Evolutionary conservation across 2,329 filamentous ascomycete genomes (phyloP).

Genomic region (Fusarium sp.): DNA sequence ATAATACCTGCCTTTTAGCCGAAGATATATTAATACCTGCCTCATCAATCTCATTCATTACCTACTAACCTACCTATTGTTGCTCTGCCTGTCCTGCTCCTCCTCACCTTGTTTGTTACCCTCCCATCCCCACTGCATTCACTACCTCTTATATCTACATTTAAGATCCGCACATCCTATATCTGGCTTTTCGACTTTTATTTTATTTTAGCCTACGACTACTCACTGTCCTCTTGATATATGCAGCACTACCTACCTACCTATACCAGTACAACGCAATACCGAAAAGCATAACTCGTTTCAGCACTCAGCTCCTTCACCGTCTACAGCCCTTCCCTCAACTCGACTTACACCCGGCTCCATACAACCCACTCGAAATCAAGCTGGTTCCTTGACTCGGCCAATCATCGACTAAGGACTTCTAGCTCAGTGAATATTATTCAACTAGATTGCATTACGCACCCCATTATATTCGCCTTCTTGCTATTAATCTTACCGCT

Average conservation of each 20-base stretch:
- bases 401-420: constrained; percentile 31
- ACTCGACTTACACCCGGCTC: constrained; percentile 40
- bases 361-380: constrained; percentile 37
- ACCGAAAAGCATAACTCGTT: background rate
- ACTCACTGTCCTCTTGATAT: constrained; percentile 10
- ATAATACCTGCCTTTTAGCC: constrained; percentile 3
- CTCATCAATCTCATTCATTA: constrained; percentile 8
- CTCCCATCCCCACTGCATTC: background rate
- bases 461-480: constrained; percentile 25
- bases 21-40: constrained; percentile 29
- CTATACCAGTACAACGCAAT: background rate
- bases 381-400: constrained; percentile 6
- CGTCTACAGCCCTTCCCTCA: constrained; percentile 11
- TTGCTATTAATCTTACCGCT: constrained; percentile 24
- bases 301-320: constrained; percentile 5
- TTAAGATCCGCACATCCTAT: constrained; percentile 1
- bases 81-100: background rate
- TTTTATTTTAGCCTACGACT: background rate
- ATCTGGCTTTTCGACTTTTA: background rate
- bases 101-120: background rate
- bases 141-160: constrained; percentile 4
- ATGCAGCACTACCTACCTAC: background rate
- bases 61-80: background rate
- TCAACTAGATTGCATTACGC: constrained; percentile 22
- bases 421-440: constrained; percentile 14